These are phyloP conservation scores for Ganoderma lucidum DNA, from an alignment of 1,284 basidiomycete genomes.

Conservation along the genomic window DNA sequence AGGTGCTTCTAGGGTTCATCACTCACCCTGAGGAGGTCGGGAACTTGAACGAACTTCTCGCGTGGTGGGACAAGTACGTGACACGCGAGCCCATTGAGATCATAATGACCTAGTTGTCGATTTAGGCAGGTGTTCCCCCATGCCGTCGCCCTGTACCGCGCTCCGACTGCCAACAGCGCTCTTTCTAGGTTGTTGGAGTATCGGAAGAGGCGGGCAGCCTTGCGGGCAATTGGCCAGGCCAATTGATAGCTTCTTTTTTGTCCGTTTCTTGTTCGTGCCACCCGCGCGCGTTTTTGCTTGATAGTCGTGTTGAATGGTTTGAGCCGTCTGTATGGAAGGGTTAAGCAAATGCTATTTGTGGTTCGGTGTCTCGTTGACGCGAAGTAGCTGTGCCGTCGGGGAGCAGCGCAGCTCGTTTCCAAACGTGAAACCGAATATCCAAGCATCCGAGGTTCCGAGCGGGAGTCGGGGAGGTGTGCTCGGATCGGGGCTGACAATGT, in stretches of 20 bases:
- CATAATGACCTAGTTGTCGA: background rate
- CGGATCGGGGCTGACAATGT: too few relatives aligned
- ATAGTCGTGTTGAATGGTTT: too few relatives aligned
- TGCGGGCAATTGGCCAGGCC: background rate
- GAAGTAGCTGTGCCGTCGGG: background rate
- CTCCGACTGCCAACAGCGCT: background rate
- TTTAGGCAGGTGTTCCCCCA: background rate
- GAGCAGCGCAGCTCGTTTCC: too few relatives aligned
- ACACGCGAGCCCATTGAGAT: rapidly evolving
- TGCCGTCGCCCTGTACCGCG: background rate
- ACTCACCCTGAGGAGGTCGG: background rate
- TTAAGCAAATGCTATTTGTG: background rate
- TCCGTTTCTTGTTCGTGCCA: background rate
- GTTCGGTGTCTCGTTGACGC: too few relatives aligned
- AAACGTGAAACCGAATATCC: background rate
- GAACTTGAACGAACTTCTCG: background rate
- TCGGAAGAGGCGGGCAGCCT: background rate
- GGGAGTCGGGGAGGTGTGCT: background rate
- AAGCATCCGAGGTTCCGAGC: background rate
- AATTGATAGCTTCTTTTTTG: background rate
- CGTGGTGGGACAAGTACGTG: background rate
- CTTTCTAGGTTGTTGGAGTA: background rate
- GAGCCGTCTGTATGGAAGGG: too few relatives aligned
- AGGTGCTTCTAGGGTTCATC: background rate
- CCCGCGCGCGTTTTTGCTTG: too few relatives aligned